A percentile compares a stretch with the other conserved stretches of the same genome.
These are phyloP conservation scores for Aquilaria yunnanensis DNA, from an alignment of 345 rosid species.

Conservation along the genomic window DNA sequence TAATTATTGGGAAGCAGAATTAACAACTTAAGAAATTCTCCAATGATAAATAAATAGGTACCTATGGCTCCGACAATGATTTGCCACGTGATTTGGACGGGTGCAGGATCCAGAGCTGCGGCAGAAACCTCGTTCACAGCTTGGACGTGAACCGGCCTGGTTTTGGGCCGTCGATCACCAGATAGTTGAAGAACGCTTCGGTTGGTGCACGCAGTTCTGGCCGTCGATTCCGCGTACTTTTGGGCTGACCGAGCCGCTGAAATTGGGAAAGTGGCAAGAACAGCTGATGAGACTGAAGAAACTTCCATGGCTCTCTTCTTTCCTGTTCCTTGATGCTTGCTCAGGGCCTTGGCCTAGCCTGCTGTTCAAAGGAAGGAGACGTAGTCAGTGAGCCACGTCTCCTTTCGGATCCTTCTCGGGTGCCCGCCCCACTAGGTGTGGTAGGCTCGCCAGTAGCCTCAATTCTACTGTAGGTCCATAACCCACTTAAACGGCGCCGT, in stretches of 20 bases:
- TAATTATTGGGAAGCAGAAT: not conserved
- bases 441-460: too few species aligned
- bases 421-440: too few species aligned
- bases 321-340: too few species aligned
- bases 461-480: too few species aligned
- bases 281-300: constrained; percentile 25
- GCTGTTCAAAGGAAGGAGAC: too few species aligned
- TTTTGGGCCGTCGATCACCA: constrained; percentile 6
- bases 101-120: constrained; percentile 25
- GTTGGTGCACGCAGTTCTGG: constrained; percentile 5
- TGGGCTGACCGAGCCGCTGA: constrained; percentile 2
- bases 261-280: constrained; percentile 13
- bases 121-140: constrained; percentile 31
- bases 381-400: too few species aligned
- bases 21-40: not conserved
- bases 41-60: constrained; percentile 4
- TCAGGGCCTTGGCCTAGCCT: too few species aligned
- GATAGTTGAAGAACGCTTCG: constrained; percentile 6
- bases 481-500: too few species aligned
- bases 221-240: constrained; percentile 22
- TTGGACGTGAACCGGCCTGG: constrained; percentile 18
- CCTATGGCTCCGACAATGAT: constrained; percentile 69
- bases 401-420: too few species aligned
- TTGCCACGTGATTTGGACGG: constrained; percentile 64
- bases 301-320: constrained; percentile 31